Conservation (phyloP, 371 early-diverging fungal species). For the Apophysomyces trapeziformis region DNA sequence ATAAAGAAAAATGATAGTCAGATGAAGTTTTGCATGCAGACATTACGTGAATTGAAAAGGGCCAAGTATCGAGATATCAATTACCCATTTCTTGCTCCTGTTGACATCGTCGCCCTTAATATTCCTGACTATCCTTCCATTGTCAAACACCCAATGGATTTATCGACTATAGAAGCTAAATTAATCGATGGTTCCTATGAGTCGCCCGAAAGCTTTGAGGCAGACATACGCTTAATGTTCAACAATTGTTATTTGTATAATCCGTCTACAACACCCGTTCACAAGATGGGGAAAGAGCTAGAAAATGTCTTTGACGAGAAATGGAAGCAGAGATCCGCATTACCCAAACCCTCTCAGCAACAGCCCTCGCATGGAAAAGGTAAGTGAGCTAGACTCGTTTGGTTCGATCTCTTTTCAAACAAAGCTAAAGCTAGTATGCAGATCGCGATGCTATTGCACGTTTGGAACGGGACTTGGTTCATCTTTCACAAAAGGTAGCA, state of each 20-base stretch:
- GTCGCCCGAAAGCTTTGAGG: constrained; percentile 76
- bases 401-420: too few relatives aligned
- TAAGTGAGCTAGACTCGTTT: too few relatives aligned
- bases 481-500: constrained; percentile 40
- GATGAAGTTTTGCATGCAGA: constrained; percentile 70
- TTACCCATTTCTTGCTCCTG: constrained; percentile 88
- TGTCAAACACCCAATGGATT: constrained; percentile 98
- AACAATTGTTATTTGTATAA: constrained; percentile 97
- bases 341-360: not conserved
- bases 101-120: constrained; percentile 88
- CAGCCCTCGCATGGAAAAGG: not conserved
- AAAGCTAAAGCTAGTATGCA: not conserved
- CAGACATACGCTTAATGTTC: constrained; percentile 89
- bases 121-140: constrained; percentile 95
- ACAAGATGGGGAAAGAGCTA: constrained; percentile 79
- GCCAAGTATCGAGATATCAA: constrained; percentile 72
- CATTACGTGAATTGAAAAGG: constrained; percentile 82
- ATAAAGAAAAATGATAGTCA: constrained; percentile 64
- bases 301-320: constrained; percentile 87
- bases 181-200: constrained; percentile 80
- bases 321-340: constrained; percentile 74
- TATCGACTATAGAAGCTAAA: constrained; percentile 90
- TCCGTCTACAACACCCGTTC: constrained; percentile 85
- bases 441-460: constrained; percentile 26
- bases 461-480: constrained; percentile 28